These are phyloP conservation scores for Penicillium digitatum DNA, from an alignment of 2,329 filamentous ascomycete genomes.

Conservation along the genomic window DNA sequence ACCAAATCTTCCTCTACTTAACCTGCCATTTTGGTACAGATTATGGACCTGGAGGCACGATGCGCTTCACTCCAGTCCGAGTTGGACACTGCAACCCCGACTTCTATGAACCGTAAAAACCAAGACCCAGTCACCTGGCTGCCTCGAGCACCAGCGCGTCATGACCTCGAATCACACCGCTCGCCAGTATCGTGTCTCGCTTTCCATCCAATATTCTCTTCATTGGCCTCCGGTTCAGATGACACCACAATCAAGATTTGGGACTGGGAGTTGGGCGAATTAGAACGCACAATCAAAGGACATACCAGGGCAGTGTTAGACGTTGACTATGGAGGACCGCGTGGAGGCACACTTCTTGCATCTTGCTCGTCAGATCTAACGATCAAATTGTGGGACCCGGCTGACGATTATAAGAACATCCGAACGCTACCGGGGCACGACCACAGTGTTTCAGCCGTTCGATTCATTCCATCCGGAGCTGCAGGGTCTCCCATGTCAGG, in stretches of 20 bases:
- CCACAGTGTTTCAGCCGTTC: constrained; percentile 82
- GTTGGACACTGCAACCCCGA: constrained; percentile 76
- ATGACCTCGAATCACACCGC: constrained; percentile 79
- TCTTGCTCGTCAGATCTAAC: constrained; percentile 86
- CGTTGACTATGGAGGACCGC: constrained; percentile 83
- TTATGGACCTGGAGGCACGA: constrained; percentile 85
- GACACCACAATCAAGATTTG: constrained; percentile 94
- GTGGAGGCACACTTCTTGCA: constrained; percentile 72
- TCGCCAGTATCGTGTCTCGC: constrained; percentile 79
- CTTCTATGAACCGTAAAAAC: constrained; percentile 72
- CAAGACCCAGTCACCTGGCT: constrained; percentile 84
- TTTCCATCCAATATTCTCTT: constrained; percentile 89
- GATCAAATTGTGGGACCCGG: constrained; percentile 92
- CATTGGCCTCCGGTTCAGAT: constrained; percentile 83
- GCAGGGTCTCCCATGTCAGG: constrained; percentile 73
- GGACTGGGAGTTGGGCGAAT: constrained; percentile 92
- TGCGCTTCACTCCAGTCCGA: constrained; percentile 72
- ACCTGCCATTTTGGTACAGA: constrained; percentile 50
- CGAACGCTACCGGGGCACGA: constrained; percentile 86
- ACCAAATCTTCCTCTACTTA: constrained; percentile 8
- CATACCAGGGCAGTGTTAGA: constrained; percentile 86
- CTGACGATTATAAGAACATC: constrained; percentile 92
- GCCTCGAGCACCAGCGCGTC: constrained; percentile 73
- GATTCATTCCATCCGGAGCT: constrained; percentile 80
- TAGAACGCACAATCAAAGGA: constrained; percentile 85